These are phyloP conservation scores for Fusarium nygamai DNA, from an alignment of 2,329 filamentous ascomycete genomes.

Conservation along the genomic window DNA sequence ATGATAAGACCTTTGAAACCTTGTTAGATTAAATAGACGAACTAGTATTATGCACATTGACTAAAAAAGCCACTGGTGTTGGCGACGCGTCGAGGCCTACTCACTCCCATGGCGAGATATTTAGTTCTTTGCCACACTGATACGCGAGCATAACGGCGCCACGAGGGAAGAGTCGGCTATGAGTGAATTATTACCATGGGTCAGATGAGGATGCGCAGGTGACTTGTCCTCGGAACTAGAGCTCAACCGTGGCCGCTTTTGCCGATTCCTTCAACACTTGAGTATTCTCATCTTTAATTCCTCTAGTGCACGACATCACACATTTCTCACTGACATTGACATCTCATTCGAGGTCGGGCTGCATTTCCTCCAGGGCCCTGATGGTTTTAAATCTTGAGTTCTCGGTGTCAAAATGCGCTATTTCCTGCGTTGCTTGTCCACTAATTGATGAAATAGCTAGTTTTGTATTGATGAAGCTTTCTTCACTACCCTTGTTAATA, in stretches of 20 bases:
- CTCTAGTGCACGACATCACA: background rate
- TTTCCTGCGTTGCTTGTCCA: too few relatives aligned
- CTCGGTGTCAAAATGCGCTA: too few relatives aligned
- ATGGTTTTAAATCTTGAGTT: too few relatives aligned
- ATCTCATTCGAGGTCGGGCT: accelerated
- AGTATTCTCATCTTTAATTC: background rate
- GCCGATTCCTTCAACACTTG: background rate
- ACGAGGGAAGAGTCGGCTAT: background rate
- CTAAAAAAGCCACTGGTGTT: background rate
- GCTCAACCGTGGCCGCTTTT: background rate
- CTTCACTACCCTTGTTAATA: too few relatives aligned
- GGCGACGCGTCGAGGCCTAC: too few relatives aligned
- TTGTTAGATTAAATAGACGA: background rate
- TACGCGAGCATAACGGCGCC: too few relatives aligned
- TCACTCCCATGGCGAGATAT: background rate
- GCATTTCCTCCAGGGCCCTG: too few relatives aligned
- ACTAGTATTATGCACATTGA: background rate
- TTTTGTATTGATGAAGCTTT: too few relatives aligned
- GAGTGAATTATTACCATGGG: background rate
- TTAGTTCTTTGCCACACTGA: background rate
- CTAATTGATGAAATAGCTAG: too few relatives aligned
- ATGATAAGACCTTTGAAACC: background rate
- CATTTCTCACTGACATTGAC: background rate
- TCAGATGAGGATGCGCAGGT: background rate
- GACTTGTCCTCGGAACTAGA: background rate